phyloP scores from a whole-genome alignment of 306 rosid genomes.

The Lathyrus oleraceus region DNA sequence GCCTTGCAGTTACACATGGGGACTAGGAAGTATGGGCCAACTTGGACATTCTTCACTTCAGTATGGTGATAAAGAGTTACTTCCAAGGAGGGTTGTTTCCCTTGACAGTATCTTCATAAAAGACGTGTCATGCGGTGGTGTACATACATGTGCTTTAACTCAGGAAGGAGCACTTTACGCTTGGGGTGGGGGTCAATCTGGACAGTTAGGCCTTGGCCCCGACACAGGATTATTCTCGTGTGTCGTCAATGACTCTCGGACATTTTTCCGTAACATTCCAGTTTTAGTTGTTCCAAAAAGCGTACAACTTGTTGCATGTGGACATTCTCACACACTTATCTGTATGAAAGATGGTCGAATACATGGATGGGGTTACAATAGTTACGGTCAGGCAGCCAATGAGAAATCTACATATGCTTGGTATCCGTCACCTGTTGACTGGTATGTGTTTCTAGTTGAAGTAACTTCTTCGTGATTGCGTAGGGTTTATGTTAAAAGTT shows the following conservation, averaged over 20 bases:
- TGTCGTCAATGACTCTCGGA: slow-evolving; percentile 53
- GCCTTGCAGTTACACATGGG: slow-evolving; percentile 85
- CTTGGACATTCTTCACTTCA: slow-evolving; percentile 97
- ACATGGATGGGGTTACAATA: slow-evolving; percentile 98
- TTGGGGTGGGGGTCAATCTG: slow-evolving; percentile 94
- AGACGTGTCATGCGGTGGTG: slow-evolving; percentile 84
- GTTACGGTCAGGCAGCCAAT: slow-evolving; percentile 94
- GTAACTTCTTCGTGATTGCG: slow-evolving; percentile 25
- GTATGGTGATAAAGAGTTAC: slow-evolving; percentile 75
- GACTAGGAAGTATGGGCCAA: slow-evolving; percentile 92
- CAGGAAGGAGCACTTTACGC: slow-evolving; percentile 81
- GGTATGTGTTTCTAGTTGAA: slow-evolving; percentile 51
- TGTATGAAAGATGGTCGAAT: slow-evolving; percentile 77
- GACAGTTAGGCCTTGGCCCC: slow-evolving; percentile 95
- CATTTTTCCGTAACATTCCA: slow-evolving; percentile 74
- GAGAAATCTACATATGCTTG: slow-evolving; percentile 89
- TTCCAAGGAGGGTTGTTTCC: slow-evolving; percentile 89
- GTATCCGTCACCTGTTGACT: slow-evolving; percentile 95
- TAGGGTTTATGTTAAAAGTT: slow-evolving; percentile 35
- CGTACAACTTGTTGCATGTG: slow-evolving; percentile 83
- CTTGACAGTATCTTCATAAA: slow-evolving; percentile 66
- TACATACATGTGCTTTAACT: slow-evolving; percentile 84
- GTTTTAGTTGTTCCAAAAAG: slow-evolving; percentile 76
- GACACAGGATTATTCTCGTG: slow-evolving; percentile 80
- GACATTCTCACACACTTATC: slow-evolving; percentile 86